These are phyloP conservation scores for Fusarium sp. DNA, from an alignment of 2,329 filamentous ascomycete species.

Conservation along the genomic window DNA sequence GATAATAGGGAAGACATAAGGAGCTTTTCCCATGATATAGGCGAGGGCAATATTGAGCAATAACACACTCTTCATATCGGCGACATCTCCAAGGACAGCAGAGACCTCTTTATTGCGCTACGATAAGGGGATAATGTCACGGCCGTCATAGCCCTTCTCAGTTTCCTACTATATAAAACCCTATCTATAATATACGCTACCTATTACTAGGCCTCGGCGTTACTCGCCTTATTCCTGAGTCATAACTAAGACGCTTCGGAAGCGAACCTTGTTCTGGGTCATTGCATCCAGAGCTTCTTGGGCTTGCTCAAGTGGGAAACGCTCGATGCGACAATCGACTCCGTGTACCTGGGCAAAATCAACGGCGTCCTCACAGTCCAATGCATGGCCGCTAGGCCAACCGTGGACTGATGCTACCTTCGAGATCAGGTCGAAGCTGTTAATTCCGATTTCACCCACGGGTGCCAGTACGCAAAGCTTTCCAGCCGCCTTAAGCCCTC, in stretches of 20 bases:
- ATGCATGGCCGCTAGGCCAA: slow-evolving; percentile 73
- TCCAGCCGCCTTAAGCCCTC: slow-evolving; percentile 58
- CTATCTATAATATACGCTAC: no score
- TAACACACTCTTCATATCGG: no score
- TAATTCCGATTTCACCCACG: slow-evolving; percentile 65
- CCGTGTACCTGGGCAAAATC: slow-evolving; percentile 73
- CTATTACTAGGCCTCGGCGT: no score
- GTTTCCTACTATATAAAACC: no score
- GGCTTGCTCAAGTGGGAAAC: slow-evolving; percentile 70
- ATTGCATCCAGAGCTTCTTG: slow-evolving; percentile 62
- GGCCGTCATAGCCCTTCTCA: no score
- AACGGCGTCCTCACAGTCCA: slow-evolving; percentile 76
- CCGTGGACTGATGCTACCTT: slow-evolving; percentile 74
- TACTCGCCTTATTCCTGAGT: no score
- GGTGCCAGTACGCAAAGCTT: slow-evolving; percentile 49
- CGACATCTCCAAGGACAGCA: no score
- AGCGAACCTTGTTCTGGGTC: slow-evolving; percentile 59
- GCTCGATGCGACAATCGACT: slow-evolving; percentile 76
- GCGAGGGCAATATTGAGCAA: no score
- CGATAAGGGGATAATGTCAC: no score
- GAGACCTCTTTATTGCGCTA: no score
- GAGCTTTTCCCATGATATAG: no score
- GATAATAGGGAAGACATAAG: no score
- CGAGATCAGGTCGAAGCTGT: slow-evolving; percentile 53
- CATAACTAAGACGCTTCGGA: slow-evolving; percentile 60